Percentiles rank a stretch among this genome's conserved stretches.
Evolutionary conservation across 208 protist genomes (phyloP).

Genomic region (Willaertia magna): DNA sequence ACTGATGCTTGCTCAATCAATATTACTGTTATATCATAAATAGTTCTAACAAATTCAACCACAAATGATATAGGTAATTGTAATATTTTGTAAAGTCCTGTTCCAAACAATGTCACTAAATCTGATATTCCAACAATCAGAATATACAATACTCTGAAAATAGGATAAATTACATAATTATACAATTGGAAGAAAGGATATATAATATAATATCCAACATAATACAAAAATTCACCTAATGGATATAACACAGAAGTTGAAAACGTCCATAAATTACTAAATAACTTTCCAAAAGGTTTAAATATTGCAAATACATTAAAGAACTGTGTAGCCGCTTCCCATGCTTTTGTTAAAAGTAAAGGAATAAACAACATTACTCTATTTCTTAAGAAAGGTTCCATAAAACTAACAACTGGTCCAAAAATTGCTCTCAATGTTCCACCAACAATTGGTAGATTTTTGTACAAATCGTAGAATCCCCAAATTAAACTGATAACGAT

Average conservation of each 20-base stretch:
- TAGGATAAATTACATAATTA: not conserved
- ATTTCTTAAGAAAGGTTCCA: not conserved
- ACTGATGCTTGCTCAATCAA: too few relatives aligned
- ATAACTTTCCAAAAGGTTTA: not conserved
- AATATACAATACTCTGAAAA: not conserved
- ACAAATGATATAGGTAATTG: not conserved
- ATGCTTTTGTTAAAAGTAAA: not conserved
- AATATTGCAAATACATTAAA: not conserved
- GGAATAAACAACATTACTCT: not conserved
- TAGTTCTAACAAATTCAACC: not conserved
- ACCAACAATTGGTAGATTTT: slow-evolving; percentile 7
- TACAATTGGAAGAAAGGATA: not conserved
- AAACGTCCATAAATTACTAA: not conserved
- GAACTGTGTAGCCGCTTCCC: not conserved
- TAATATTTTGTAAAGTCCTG: not conserved
- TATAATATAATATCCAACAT: not conserved
- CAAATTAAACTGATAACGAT: not conserved
- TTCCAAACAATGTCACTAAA: not conserved
- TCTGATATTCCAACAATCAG: not conserved
- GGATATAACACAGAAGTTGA: not conserved
- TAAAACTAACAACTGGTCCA: not conserved
- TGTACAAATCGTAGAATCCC: slow-evolving; percentile 12
- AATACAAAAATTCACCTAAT: not conserved
- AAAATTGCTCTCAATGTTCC: not conserved
- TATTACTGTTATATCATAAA: too few relatives aligned